Evolutionary conservation across 1,139 yeast genomes (phyloP).

Genomic region (Kodamaea sp.): DNA sequence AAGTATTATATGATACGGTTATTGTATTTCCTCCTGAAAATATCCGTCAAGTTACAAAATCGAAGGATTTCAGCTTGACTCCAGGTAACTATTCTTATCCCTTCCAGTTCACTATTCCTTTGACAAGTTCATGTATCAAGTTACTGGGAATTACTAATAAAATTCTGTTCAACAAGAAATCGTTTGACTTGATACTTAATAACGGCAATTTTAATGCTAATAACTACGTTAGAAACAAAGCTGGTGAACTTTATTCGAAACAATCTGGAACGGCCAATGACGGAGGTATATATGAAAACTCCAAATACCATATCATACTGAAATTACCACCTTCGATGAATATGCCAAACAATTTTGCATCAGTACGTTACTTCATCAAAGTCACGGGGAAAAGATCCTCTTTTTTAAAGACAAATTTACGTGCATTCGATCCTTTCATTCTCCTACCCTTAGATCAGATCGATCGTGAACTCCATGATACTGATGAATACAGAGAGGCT

Average conservation of each 20-base stretch:
- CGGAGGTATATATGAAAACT: slow-evolving; percentile 13
- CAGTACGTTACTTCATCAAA: slow-evolving; percentile 52
- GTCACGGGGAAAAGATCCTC: slow-evolving; percentile 58
- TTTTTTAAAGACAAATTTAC: slow-evolving; percentile 46
- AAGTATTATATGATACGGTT: slow-evolving; percentile 50
- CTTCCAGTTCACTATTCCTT: slow-evolving; percentile 54
- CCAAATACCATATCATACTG: slow-evolving; percentile 31
- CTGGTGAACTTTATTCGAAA: slow-evolving; percentile 7
- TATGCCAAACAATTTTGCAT: slow-evolving; percentile 45
- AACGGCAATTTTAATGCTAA: slow-evolving; percentile 31
- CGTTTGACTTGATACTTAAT: slow-evolving; percentile 31
- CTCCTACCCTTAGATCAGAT: slow-evolving; percentile 52
- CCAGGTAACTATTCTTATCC: slow-evolving; percentile 60
- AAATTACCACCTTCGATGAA: slow-evolving; percentile 57
- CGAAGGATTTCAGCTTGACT: slow-evolving; percentile 54
- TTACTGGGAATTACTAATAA: slow-evolving; percentile 41
- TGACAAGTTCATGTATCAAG: slow-evolving; percentile 46
- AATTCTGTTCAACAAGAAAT: slow-evolving; percentile 31
- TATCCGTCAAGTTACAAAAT: slow-evolving; percentile 43
- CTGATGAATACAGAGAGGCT: slow-evolving; percentile 35
- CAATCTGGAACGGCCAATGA: neutral
- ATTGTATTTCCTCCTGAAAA: slow-evolving; percentile 63
- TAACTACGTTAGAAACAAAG: slow-evolving; percentile 20
- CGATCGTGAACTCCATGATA: slow-evolving; percentile 21
- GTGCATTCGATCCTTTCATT: slow-evolving; percentile 48